Evolutionary conservation across 805 yeast genomes (phyloP), one percentile per base, ranked within the genome.

Genomic region (Phaffomyces antillensis): DNA sequence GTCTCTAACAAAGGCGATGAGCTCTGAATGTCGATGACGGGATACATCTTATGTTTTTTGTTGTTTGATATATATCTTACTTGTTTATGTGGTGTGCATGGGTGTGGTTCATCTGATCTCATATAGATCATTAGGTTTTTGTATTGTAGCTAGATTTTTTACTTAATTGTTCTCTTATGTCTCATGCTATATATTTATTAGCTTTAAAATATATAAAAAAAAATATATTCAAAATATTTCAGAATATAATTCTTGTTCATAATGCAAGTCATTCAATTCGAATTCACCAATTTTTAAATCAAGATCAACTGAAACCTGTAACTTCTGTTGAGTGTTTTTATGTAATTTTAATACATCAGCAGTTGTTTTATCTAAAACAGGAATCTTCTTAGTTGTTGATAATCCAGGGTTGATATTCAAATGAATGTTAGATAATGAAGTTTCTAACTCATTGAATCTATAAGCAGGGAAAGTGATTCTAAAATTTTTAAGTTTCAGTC

Each of bases 11-110:
- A 41, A 42, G 52, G 52, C 47, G 47, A 45, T 57, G 62, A 55
- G 44, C 51, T 55, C 50, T 50, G 58, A 59, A 59, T 59, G 63
- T 59, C 62, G 62, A 59, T 53, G 56, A 52, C 52, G 51, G 63
- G 62, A 55, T 49, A 57, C 49, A 59, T 51, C 53, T 45, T 42
- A 7, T 30, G 23, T 12, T 28, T 9, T 28, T 10, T 28, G n/a
- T n/a, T n/a, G n/a, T n/a, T n/a, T n/a, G n/a, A 11, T 28, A 28
- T 28, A 28, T 28, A n/a, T n/a, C n/a, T 28, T 10, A 13, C 30
- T 28, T 11, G 3, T 26, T 26, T 26, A 26, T 26, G 13, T 26
- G 11, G 30, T 26, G 23, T 20, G 30, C 10, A 5, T 20, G 5
- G 23, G 23, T 20, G 8, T 11, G 12, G 11, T 11, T 26, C 10